Base-by-base conservation (phyloP, 2,329 filamentous ascomycete species). In the Lasiodiplodia sp. region DNA sequence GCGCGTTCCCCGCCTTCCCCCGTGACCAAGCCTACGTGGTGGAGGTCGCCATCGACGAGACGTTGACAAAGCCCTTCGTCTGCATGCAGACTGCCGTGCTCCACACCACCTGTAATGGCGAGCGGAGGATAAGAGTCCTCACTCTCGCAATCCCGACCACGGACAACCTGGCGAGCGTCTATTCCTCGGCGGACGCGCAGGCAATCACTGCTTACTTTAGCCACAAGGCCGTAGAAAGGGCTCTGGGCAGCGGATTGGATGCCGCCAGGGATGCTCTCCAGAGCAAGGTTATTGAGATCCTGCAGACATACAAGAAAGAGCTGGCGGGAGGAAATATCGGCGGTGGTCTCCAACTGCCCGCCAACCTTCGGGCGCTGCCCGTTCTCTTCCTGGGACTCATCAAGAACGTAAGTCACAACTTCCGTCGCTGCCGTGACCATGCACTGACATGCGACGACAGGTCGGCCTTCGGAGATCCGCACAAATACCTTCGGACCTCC, bases 1-100 rank as follows among this genome's bases (percentile, higher is more conserved):
- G 96, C 79, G 96, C 96, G 14, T 99, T 99, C 86, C 96, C 96
- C 1, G 94, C 96, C 0, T 98, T 99, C 85, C 96, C 96, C 38
- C 91, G 96, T 77, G 96, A 99, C 76, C 96, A 99, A 80, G 94
- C 92, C 71, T 98, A 98, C 78, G 96, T 98, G 53, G 95, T 99
- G 23, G 96, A 99, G 81, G 96, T 99, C 67, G 94, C 96, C 16
- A 98, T 99, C 72, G 96, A 99, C 75, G 96, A 99, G 83, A 96
- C 89, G 44, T 86, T 99, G 70, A 92, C 91, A 57, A 97, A 97
- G 84, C 93, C 93, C 55, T 91, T 97, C 71, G 91, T 97, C 56
- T 98, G 94, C 80, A 85, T 97, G 83, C 94, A 99, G 82, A 91
- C 94, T 16, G 96, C 96, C 64, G 95, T 99, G 11, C 87, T 99